These are phyloP conservation scores for Neolentinus lepideus DNA, from an alignment of 1,284 basidiomycete species.

Conservation along the genomic window DNA sequence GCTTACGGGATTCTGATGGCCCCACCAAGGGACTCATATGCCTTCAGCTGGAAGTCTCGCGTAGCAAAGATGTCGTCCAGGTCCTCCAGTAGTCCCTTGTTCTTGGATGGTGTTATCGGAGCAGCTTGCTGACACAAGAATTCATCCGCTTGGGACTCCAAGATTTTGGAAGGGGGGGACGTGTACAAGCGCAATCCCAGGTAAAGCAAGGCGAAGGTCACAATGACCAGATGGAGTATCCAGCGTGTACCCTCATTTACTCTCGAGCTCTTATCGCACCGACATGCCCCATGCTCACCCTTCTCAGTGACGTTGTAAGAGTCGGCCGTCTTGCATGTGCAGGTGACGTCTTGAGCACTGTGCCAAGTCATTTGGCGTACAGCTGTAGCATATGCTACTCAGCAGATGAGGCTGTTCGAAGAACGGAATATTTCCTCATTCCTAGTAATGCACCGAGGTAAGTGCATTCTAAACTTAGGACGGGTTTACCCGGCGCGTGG, in stretches of 20 bases:
- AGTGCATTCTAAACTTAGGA: not conserved
- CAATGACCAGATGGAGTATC: not conserved
- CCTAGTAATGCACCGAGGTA: no score
- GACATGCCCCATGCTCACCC: not conserved
- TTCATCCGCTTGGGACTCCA: not conserved
- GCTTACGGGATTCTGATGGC: constrained; percentile 37
- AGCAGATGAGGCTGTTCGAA: not conserved
- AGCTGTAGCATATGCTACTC: not conserved
- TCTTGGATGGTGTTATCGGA: constrained; percentile 20
- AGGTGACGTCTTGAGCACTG: not conserved
- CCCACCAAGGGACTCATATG: constrained; percentile 33
- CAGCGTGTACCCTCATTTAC: not conserved
- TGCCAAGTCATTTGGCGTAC: not conserved
- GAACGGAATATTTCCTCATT: no score
- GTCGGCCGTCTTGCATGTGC: not conserved
- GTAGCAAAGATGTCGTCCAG: constrained; percentile 27
- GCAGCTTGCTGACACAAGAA: not conserved
- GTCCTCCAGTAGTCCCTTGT: constrained; percentile 21
- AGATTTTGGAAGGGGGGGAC: not conserved
- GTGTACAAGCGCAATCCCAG: not conserved
- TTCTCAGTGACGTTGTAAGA: not conserved
- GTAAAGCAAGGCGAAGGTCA: not conserved
- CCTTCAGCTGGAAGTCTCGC: constrained; percentile 28
- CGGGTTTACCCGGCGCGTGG: not conserved
- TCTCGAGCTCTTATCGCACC: not conserved